Percentiles rank a stretch among this genome's conserved stretches.
Conservation (phyloP, 2,329 filamentous ascomycete genomes). For the Thielaviopsis euricoi region DNA sequence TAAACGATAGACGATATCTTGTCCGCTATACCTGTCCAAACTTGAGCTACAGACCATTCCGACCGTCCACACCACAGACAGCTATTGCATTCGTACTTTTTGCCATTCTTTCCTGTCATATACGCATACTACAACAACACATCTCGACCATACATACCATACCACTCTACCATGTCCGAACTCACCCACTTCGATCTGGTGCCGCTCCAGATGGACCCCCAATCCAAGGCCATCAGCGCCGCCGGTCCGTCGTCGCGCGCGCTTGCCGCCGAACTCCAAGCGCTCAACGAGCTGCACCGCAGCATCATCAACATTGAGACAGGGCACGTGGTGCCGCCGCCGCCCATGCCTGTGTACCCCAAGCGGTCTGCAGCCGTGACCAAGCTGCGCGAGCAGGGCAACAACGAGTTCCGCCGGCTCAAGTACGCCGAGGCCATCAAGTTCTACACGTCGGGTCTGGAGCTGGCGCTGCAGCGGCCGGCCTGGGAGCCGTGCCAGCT, state of each 20-base stretch:
- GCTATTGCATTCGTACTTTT: neutral
- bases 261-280: constrained; percentile 47
- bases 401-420: constrained; percentile 64
- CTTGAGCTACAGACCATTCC: no score
- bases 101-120: neutral
- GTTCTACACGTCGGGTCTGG: constrained; percentile 70
- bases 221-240: constrained; percentile 55
- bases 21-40: neutral
- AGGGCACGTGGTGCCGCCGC: constrained; percentile 55
- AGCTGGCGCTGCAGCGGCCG: constrained; percentile 73
- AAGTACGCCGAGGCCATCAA: constrained; percentile 59
- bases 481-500: constrained; percentile 76
- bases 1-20: neutral
- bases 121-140: no score
- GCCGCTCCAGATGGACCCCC: constrained; percentile 65
- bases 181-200: constrained; percentile 65
- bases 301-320: constrained; percentile 47
- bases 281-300: constrained; percentile 67
- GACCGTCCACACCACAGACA: neutral
- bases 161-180: constrained; percentile 38
- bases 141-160: no score
- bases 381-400: constrained; percentile 82
- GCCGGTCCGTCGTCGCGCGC: constrained; percentile 29
- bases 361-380: constrained; percentile 76
- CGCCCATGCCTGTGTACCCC: constrained; percentile 80